Evolutionary conservation across 805 yeast genomes (phyloP).

Genomic region (Sporopachydermia lactativora): DNA sequence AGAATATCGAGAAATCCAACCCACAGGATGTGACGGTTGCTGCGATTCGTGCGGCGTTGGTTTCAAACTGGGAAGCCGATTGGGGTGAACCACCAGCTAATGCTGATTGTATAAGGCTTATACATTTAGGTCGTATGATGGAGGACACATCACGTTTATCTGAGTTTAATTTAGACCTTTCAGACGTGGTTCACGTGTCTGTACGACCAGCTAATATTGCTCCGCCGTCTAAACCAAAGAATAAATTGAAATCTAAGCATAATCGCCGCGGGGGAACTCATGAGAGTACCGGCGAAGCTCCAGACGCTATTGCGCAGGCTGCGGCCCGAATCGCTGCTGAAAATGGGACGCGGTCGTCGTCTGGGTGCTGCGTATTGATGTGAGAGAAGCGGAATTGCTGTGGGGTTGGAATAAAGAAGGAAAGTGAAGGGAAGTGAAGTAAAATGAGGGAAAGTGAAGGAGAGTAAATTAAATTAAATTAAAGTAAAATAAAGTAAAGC

Average conservation of each 20-base stretch:
- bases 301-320: no score
- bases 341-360: no score
- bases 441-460: no score
- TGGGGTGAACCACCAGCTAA: slow-evolving; percentile 13
- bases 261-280: no score
- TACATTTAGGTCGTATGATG: slow-evolving; percentile 19
- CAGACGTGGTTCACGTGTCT: slow-evolving; percentile 18
- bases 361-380: no score
- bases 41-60: slow-evolving; percentile 11
- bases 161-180: slow-evolving; percentile 11
- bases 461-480: no score
- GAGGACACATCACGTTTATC: slow-evolving; percentile 11
- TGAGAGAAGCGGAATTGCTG: no score
- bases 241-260: slow-evolving; percentile 2
- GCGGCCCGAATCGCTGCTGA: no score
- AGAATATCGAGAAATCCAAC: slow-evolving; percentile 9
- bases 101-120: slow-evolving; percentile 14
- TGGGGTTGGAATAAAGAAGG: no score
- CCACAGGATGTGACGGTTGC: slow-evolving; percentile 11
- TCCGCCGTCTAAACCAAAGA: slow-evolving; percentile 20
- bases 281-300: no score
- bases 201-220: slow-evolving; percentile 13
- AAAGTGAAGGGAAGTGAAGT: no score
- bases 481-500: no score
- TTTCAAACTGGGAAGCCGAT: slow-evolving; percentile 11